Base-by-base conservation (phyloP, 176 grass and related monocot genomes). In the Olyra latifolia region DNA sequence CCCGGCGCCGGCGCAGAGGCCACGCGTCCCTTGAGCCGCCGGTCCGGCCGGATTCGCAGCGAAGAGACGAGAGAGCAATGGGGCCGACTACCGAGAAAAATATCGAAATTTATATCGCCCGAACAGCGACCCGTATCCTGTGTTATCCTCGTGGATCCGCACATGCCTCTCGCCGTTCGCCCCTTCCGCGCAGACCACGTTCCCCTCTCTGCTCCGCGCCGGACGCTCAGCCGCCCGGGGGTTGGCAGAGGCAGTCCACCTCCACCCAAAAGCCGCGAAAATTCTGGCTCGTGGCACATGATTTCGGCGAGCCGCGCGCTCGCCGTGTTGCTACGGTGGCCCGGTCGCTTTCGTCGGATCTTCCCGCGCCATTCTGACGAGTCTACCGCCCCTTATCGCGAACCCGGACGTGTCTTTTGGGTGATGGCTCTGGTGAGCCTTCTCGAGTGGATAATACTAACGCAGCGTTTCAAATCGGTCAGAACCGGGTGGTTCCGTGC, bases 101-200 rank as follows among this genome's bases (percentile, higher is more conserved):
- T 27, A 35, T 35, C 32, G 32, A 35, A 35, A 35, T 35, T 35
- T n/a, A n/a, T n/a, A 77, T 71, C 73, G 39, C 0, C 30, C 0
- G 25, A 60, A 71, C 72, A 56, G 79, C 35, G 65, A 77, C 72
- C 15, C 66, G 55, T 8, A 60, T 10, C 43, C 42, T 48, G 53
- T 12, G 2, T 6, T 22, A 5, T 27, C 61, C 9, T 10, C 19
- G 16, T 35, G 64, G 46, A 29, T 10, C 10, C 24, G 10, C 81
- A 80, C 74, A 43, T 84, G 75, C 59, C 32, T 11, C 28, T 0
- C 8, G 6, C 4, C n/a, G n/a, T n/a, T n/a, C 52, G 63, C 35
- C 52, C 19, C 14, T 25, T 55, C 14, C 55, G 49, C 75, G 80
- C 73, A 17, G 72, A 50, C 85, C 85, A 87, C 79, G 85, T 87